These are phyloP conservation scores for Ricinus communis DNA, from an alignment of 345 rosid genomes.

Conservation along the genomic window DNA sequence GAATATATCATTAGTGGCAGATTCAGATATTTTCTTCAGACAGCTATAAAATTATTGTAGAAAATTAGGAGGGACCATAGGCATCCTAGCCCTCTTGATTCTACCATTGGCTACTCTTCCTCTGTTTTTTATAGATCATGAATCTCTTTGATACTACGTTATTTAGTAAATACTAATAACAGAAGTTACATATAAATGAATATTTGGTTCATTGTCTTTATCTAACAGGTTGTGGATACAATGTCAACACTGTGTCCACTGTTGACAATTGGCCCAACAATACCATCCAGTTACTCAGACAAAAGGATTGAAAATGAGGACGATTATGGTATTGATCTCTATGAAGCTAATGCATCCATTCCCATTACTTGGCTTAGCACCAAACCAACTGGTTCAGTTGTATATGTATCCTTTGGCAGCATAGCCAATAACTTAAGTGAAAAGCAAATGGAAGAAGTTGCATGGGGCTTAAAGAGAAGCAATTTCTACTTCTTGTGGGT, in stretches of 20 bases:
- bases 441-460: slow-evolving; percentile 54
- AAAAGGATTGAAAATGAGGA: slow-evolving; percentile 38
- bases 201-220: background rate
- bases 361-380: slow-evolving; percentile 43
- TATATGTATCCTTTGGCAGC: slow-evolving; percentile 76
- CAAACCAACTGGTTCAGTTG: slow-evolving; percentile 50
- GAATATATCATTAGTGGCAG: too few species aligned
- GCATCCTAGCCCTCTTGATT: too few species aligned
- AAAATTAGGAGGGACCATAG: too few species aligned
- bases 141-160: too few species aligned
- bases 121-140: too few species aligned
- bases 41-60: too few species aligned
- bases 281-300: slow-evolving; percentile 65
- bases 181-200: too few species aligned
- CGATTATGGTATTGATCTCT: slow-evolving; percentile 46
- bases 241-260: slow-evolving; percentile 43
- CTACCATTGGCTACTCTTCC: too few species aligned
- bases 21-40: too few species aligned
- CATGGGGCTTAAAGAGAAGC: slow-evolving; percentile 34
- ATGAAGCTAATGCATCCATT: slow-evolving; percentile 22
- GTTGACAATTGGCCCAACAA: slow-evolving; percentile 62
- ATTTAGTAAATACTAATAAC: too few species aligned
- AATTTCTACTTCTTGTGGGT: slow-evolving; percentile 54
- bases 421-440: slow-evolving; percentile 33
- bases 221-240: slow-evolving; percentile 39